A percentile compares a stretch with the other conserved stretches of the same genome.
These are phyloP conservation scores for Arthrobotrys megalospora DNA, from an alignment of 2,329 filamentous ascomycete species.

Conservation along the genomic window DNA sequence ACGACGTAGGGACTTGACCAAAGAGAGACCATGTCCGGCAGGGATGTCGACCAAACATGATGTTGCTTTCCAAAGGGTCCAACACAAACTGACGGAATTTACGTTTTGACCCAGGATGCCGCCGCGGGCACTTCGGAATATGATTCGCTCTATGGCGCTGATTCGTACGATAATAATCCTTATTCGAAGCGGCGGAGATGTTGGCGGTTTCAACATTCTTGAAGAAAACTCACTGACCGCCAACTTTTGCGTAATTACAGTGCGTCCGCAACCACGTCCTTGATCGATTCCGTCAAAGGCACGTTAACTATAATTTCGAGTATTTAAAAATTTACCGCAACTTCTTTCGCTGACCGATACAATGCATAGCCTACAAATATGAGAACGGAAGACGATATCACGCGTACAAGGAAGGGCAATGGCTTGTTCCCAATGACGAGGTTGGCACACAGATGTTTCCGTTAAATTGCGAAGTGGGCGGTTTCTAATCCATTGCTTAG, in stretches of 20 bases:
- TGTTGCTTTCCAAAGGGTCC: background rate
- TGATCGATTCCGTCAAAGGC: conserved; percentile 53
- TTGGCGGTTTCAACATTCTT: background rate
- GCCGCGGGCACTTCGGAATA: conserved; percentile 35
- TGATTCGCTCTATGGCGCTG: conserved; percentile 55
- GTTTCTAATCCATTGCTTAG: conserved; percentile 14
- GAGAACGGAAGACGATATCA: conserved; percentile 38
- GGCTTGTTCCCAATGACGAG: conserved; percentile 43
- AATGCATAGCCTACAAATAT: conserved; percentile 31
- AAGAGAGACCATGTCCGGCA: too few relatives aligned
- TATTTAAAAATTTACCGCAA: background rate
- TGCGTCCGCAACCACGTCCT: conserved; percentile 49
- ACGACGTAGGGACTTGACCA: too few relatives aligned
- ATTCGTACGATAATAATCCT: conserved; percentile 36
- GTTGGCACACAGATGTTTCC: background rate
- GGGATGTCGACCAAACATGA: too few relatives aligned
- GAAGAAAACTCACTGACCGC: background rate
- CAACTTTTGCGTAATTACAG: conserved; percentile 12
- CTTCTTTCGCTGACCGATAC: background rate
- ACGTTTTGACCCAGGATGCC: background rate
- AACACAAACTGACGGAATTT: conserved; percentile 6
- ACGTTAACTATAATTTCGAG: background rate
- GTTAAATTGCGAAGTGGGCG: background rate
- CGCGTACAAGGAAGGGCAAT: conserved; percentile 40
- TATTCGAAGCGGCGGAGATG: background rate